Evolutionary conservation across 164 flowering plant species (phyloP), one percentile per base, ranked within the genome.

Genomic region (grape (Vitis vinifera)): DNA sequence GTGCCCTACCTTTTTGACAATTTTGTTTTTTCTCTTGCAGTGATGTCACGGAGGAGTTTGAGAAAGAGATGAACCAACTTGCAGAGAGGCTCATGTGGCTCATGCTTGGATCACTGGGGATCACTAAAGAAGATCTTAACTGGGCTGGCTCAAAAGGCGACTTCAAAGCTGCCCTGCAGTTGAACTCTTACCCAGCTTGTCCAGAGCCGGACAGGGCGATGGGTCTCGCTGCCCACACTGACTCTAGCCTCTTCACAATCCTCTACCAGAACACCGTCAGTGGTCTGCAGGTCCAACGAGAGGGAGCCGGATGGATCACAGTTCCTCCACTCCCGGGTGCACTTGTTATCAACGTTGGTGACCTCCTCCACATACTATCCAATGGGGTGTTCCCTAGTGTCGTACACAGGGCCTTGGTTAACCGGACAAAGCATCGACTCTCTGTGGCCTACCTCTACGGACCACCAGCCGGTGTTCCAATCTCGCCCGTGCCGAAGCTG

Each of bases 161-260:
- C 1, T 74, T 80, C 71, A 57, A 59, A 8, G 80, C 86, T 0
- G 92, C 84, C 5, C 3, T 89, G 8, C 99, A 95, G 59, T 55
- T 95, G 69, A 95, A 89, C 63, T 81, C 88, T 7, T 95, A 95
- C 86, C 99, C 99, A 53, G 79, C 87, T 8, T 95, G 99, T 73
- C 99, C 98, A 1, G 91, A 93, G 58, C 99, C 99, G 14, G 88
- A 80, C 29, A 85, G 89, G 61, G 98, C 98, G 77, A 95, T 95
- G 98, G 98, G 99, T 14, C 80, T 95, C 1, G 97, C 94, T 0
- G 85, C 95, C 10, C 99, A 95, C 77, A 95, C 99, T 0, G 99
- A 95, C 76, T 88, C 99, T 0, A 83, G 93, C 73, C 82, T 93
- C 44, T 79, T 95, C 71, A 93, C 99, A 15, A 80, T 95, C 68